These are phyloP conservation scores for Elymus sibiricus DNA, from an alignment of 176 grass and related monocot genomes.

Conservation along the genomic window DNA sequence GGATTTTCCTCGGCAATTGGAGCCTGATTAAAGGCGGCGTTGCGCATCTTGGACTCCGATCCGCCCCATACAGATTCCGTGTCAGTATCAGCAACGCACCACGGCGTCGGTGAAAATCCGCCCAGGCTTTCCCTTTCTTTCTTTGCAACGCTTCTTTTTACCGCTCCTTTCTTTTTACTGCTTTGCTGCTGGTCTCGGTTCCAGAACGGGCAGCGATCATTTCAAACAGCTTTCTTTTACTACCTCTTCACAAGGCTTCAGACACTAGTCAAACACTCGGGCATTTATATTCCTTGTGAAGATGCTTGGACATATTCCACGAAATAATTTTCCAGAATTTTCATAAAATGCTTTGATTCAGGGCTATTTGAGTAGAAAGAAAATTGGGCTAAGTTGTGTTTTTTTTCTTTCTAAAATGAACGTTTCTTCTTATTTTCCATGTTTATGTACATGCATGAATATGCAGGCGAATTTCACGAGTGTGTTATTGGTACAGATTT, in stretches of 20 bases:
- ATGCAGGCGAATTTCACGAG: background rate
- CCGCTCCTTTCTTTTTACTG: background rate
- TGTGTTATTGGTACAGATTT: background rate
- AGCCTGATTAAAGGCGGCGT: constrained; percentile 57
- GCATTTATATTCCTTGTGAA: background rate
- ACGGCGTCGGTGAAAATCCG: constrained; percentile 6
- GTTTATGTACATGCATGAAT: background rate
- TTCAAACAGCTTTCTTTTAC: background rate
- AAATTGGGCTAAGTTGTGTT: background rate
- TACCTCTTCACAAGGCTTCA: background rate
- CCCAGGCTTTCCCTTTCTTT: constrained; percentile 18
- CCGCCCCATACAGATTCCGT: constrained; percentile 15
- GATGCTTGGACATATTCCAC: background rate
- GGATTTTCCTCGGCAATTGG: constrained; percentile 55
- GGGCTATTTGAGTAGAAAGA: background rate
- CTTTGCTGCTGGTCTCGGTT: background rate
- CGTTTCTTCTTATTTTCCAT: background rate
- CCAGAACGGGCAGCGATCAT: background rate
- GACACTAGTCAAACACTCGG: background rate
- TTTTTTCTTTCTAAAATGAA: background rate
- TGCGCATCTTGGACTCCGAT: constrained; percentile 25
- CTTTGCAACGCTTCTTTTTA: constrained; percentile 16
- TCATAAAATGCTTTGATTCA: background rate
- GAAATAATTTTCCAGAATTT: background rate
- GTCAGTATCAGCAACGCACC: background rate